phyloP scores from a whole-genome alignment of 2,329 filamentous ascomycete genomes.

The Sporothrix luriei region DNA sequence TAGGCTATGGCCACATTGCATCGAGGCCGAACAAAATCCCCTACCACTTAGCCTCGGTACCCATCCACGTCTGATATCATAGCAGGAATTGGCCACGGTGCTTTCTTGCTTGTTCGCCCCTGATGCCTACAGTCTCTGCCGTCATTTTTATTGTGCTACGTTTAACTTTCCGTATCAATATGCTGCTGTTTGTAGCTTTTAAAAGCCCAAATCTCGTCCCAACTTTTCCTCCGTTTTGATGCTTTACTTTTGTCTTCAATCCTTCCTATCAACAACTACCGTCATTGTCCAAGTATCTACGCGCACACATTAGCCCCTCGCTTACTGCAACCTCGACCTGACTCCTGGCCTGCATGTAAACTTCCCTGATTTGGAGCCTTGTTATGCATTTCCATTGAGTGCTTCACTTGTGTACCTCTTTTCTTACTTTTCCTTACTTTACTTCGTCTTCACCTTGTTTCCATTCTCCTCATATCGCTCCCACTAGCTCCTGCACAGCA shows the following conservation, averaged over 20 bases:
- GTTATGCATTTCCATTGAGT: background rate
- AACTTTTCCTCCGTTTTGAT: background rate
- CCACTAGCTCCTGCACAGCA: conserved; percentile 4
- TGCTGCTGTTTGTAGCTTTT: background rate
- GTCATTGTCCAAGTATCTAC: background rate
- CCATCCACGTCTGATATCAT: too few relatives aligned
- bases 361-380: conserved; percentile 14
- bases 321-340: background rate
- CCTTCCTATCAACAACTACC: background rate
- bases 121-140: too few relatives aligned
- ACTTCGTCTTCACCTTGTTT: background rate
- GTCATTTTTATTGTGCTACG: too few relatives aligned
- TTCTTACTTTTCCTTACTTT: background rate
- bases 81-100: too few relatives aligned
- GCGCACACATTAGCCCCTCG: background rate
- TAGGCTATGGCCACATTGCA: background rate
- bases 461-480: background rate
- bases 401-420: background rate
- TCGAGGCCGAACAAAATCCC: background rate
- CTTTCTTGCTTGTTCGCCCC: too few relatives aligned
- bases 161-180: background rate
- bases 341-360: conserved; percentile 6
- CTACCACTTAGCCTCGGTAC: background rate
- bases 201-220: background rate
- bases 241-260: background rate